Percentiles rank a stretch among this genome's conserved stretches.
Evolutionary conservation across 495 filamentous ascomycete genomes (phyloP).

Genomic region (Copromyces sp.): DNA sequence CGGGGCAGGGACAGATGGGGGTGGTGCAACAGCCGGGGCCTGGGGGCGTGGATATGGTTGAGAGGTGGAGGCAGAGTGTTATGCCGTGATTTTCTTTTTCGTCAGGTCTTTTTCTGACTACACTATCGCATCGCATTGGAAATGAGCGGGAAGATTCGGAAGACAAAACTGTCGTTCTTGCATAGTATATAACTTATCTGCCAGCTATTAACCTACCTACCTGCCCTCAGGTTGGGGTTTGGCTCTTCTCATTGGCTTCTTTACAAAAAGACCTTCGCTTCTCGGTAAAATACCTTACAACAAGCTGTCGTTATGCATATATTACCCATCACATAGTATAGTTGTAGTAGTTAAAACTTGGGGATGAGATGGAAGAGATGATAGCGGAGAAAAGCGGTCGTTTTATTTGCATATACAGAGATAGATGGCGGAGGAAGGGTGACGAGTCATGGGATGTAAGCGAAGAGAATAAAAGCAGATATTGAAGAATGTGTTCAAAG

Average conservation of each 20-base stretch:
- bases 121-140: not conserved
- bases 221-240: too few relatives aligned
- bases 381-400: not conserved
- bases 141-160: not conserved
- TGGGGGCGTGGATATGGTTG: conserved; percentile 64
- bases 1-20: not conserved
- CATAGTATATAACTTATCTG: not conserved
- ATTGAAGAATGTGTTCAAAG: not conserved
- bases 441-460: not conserved
- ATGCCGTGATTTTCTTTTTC: conserved; percentile 30
- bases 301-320: not conserved
- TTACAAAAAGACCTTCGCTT: not conserved
- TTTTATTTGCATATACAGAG: not conserved
- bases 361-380: not conserved
- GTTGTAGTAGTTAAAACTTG: not conserved
- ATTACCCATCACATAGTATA: not conserved
- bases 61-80: conserved; percentile 83
- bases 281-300: not conserved
- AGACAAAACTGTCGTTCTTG: not conserved
- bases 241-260: not conserved
- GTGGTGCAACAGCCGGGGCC: conserved; percentile 38
- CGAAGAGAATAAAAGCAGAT: not conserved
- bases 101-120: not conserved
- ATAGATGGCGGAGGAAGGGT: too few relatives aligned
- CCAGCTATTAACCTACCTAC: too few relatives aligned